Base-by-base conservation (phyloP, 1,284 basidiomycete genomes). In the Papiliotrema terrestris region DNA sequence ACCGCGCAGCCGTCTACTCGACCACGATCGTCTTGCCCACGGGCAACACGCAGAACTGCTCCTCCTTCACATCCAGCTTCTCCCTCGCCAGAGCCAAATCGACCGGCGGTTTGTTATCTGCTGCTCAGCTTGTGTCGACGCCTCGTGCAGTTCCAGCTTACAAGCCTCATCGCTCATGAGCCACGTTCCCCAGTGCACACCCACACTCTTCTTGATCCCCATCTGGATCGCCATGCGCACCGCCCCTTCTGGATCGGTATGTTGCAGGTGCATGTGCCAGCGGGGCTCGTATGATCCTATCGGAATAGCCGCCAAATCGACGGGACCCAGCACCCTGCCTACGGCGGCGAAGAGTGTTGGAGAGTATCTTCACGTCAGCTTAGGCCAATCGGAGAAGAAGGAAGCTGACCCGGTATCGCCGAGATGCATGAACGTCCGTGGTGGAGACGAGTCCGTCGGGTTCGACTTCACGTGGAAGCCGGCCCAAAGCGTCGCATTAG, bases 171-270 rank as follows among this genome's bases (percentile, higher is more conserved):
- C 79, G 41, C 67, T 70, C 75, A 80, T 77, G 49, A 75, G 63
- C 78, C 78, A 80, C 0, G 79, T 80, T 4, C 78, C 77, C 75
- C 76, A 79, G 60, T 80, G 79, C 44, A 80, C 78, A 6, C 73
- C 78, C 29, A 75, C 67, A 36, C 70, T 70, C 58, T 70, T 69
- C 56, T 68, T 62, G 2, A 71, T 71, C 11, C 61, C 54, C 51
- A 75, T 66, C 55, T 76, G 69, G 35, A 65, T 59, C n/a, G 73
- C 71, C 60, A 79, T 77, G 13, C 70, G 57, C 13, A 78, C 71
- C 2, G 77, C 75, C 17, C 76, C 78, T 54, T 77, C 73, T 1
- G 78, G 78, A 50, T 77, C 72, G 1, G 73, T 74, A 59, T 79
- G 78, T 52, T 78, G 74, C 4, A 74, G 67, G 41, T 74, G 68